Percentiles rank a stretch among this genome's conserved stretches.
Conservation (phyloP, 78 protist species). For the Dictyostelium citrinum region DNA sequence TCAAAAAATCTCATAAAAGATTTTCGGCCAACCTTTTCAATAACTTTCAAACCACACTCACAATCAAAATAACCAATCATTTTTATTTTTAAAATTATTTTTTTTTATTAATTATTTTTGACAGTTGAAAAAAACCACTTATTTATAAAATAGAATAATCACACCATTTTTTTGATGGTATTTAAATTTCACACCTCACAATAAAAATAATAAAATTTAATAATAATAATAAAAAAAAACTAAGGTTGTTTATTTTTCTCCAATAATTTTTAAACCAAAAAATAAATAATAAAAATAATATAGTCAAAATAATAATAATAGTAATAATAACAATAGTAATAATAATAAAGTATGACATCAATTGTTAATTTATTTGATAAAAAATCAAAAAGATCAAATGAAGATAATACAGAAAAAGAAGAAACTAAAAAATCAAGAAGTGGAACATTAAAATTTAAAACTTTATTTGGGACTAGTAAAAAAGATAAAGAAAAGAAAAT, state of each 20-base stretch:
- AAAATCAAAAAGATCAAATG: not conserved
- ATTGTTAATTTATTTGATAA: conserved; percentile 5
- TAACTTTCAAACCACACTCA: not conserved
- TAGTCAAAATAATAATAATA: not conserved
- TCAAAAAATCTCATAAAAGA: too few relatives aligned
- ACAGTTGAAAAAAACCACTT: not conserved
- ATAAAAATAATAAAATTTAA: not conserved
- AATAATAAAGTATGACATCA: not conserved
- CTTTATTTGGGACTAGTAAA: not conserved
- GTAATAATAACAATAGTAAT: not conserved
- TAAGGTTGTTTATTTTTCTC: not conserved
- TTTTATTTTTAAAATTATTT: too few relatives aligned
- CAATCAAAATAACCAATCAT: not conserved
- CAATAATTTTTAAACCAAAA: not conserved
- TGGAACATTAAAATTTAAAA: not conserved
- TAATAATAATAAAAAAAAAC: not conserved
- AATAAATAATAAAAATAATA: too few relatives aligned
- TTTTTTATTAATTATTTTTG: not conserved
- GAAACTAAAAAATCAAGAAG: not conserved
- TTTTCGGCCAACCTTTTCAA: not conserved
- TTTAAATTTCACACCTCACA: not conserved
- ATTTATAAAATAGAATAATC: not conserved
- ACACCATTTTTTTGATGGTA: not conserved
- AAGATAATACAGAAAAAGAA: not conserved
- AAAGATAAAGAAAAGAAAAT: conserved; percentile 6